Evolutionary conservation across 257 asterid species (phyloP).

Genomic region (Mentha longifolia): DNA sequence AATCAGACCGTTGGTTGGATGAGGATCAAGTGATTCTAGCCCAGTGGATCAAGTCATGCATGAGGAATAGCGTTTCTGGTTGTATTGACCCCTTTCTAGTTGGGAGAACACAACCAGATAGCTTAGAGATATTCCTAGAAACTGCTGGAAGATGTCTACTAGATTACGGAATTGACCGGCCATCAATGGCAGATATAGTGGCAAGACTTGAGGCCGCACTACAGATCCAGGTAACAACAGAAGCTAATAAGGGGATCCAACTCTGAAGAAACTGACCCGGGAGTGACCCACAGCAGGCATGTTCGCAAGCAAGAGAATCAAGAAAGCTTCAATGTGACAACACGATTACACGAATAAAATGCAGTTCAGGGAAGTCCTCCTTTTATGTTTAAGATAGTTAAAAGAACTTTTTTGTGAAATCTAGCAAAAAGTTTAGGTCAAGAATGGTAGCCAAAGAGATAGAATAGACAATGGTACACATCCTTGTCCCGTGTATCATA

Average conservation of each 20-base stretch:
- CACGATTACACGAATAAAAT: too few species aligned
- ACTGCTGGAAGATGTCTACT: conserved; percentile 63
- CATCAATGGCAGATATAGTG: conserved; percentile 56
- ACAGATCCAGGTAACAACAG: conserved; percentile 57
- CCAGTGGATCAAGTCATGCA: conserved; percentile 60
- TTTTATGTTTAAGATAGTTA: too few species aligned
- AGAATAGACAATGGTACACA: not conserved
- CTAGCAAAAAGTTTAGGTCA: not conserved
- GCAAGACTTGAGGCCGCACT: conserved; percentile 60
- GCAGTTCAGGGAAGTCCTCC: too few species aligned
- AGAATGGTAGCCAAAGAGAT: not conserved
- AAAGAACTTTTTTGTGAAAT: too few species aligned
- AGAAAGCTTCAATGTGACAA: not conserved
- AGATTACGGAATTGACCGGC: conserved; percentile 52
- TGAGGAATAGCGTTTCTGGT: conserved; percentile 45
- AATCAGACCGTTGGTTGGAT: conserved; percentile 53
- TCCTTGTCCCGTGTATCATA: not conserved
- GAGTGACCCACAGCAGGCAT: not conserved
- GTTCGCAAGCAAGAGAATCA: not conserved
- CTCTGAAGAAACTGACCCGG: conserved; percentile 32
- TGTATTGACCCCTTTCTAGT: conserved; percentile 56
- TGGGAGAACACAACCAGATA: conserved; percentile 52
- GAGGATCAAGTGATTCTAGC: conserved; percentile 65
- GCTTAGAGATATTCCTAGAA: conserved; percentile 53
- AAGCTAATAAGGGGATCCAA: conserved; percentile 38